Percentiles rank a stretch among this genome's conserved stretches.
These are phyloP conservation scores for Pisolithus thermaeus DNA, from an alignment of 1,284 basidiomycete species.

Conservation along the genomic window DNA sequence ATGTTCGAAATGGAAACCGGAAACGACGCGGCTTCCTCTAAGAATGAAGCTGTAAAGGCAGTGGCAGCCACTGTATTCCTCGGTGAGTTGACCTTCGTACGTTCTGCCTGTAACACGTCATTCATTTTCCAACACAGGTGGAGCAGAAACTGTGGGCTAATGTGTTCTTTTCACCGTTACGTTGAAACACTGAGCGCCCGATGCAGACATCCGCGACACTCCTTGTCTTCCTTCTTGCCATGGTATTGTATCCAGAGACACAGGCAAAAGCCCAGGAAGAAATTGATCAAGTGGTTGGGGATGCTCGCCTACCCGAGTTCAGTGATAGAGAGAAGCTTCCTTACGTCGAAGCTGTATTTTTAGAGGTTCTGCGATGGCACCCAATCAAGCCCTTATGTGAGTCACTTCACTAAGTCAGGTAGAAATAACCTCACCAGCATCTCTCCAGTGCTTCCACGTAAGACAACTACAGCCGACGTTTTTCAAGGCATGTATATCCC, in stretches of 20 bases:
- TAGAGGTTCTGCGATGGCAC: constrained; percentile 22
- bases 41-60: constrained; percentile 3
- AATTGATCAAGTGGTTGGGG: constrained; percentile 21
- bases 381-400: constrained; percentile 21
- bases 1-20: not conserved
- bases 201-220: constrained; percentile 21
- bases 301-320: constrained; percentile 17
- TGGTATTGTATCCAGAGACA: constrained; percentile 21
- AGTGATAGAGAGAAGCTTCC: constrained; percentile 16
- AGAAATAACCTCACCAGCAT: not conserved
- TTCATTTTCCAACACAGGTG: constrained; percentile 9
- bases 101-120: not conserved
- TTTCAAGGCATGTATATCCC: constrained; percentile 22
- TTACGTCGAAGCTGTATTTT: constrained; percentile 24
- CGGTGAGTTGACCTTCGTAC: not conserved
- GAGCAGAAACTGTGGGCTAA: constrained; percentile 18
- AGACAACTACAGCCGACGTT: constrained; percentile 18
- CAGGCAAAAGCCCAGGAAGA: constrained; percentile 20
- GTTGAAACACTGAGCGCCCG: not conserved
- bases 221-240: constrained; percentile 15
- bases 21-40: not conserved
- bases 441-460: constrained; percentile 18
- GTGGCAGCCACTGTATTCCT: constrained; percentile 4
- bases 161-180: not conserved
- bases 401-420: not conserved